Base-by-base conservation (phyloP, 176 grass and related monocot genomes). In the Poa pratensis region DNA sequence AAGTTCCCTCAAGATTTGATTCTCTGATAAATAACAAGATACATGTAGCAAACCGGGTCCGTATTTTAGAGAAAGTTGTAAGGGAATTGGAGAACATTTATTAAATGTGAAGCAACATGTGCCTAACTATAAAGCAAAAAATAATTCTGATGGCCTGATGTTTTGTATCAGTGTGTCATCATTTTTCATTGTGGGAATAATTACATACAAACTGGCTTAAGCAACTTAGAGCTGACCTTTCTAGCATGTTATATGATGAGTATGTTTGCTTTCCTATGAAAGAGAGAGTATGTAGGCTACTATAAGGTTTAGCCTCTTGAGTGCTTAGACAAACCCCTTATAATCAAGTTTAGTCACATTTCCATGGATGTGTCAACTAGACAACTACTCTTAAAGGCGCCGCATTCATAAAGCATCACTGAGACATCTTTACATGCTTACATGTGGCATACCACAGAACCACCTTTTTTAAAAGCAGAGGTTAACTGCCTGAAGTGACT, bases 161-260 rank as follows among this genome's bases (percentile, higher is more conserved):
- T 68, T 59, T 83, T 69, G 20, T 82, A 78, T 63, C 80, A 53
- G 74, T 73, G 60, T 22, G 20, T 55, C 69, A 51, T 82, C 59
- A 23, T 9, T 71, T 87, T 77, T 26, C 45, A 51, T 45, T 27
- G 5, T 79, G 72, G 16, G 76, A 35, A 78, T 73, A 46, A 49
- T 66, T 54, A 84, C 57, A 88, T 54, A 84, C 57, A 88, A 84
- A 19, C 69, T 62, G 7, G 42, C 62, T 37, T 40, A 40, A 73
- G 30, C 43, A 73, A 80, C 84, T 68, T 20, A 67, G 49, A 84
- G 49, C 22, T 83, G 22, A 65, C 58, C 30, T 76, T 74, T 75
- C 42, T 61, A 49, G 19, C 42, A 43, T 75, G 39, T 32, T 49
- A 84, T 53, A 22, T 77, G 72, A 24, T 22, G 48, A 27, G 26